Base-by-base conservation (phyloP, 805 yeast genomes). In the Candida patagonica region DNA sequence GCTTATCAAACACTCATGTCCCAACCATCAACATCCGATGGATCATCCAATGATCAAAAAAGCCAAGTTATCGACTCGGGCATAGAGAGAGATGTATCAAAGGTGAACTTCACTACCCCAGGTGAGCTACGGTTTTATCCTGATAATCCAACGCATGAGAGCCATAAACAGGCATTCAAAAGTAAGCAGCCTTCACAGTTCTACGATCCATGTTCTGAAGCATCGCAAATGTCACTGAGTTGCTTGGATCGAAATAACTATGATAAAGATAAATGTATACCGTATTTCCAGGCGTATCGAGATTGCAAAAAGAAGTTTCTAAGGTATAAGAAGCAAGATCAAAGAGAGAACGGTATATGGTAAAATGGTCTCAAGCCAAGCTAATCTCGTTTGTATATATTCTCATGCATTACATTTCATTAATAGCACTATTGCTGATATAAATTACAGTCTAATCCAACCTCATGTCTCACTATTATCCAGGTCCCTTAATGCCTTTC, bases 171-270 rank as follows among this genome's bases (percentile, higher is more conserved):
- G 46, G 67, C 75, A 42, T 87, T 87, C 67, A 67, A 76, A 1
- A 63, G 74, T 13, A 88, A 89, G 53, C 88, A 74, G 25, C 80
- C 94, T 3, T 79, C 94, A 5, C 76, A 81, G 56, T 92, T 70
- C 59, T 89, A 81, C 54, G 96, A 89, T 56, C 98, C 98, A 0
- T 89, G 98, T 60, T 81, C 78, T 35, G 92, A 87, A 54, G 78
- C 92, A 26, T 71, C 96, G 7, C 78, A 77, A 56, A 89, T 94
- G 77, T 83, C 95, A 32, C 66, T 87, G 48, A 74, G 73, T 48
- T 89, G 98, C 53, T 66, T 89, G 58, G 89, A 85, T 51, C 60
- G 81, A 37, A 84, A 88, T 55, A 70, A 78, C 50, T 79, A 74
- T 66, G 85, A 74, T 66, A 74, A 68, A 66, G 76, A 67, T 39